Conservation (phyloP, 2,329 filamentous ascomycete genomes). For the Stagonosporopsis rhizophila region DNA sequence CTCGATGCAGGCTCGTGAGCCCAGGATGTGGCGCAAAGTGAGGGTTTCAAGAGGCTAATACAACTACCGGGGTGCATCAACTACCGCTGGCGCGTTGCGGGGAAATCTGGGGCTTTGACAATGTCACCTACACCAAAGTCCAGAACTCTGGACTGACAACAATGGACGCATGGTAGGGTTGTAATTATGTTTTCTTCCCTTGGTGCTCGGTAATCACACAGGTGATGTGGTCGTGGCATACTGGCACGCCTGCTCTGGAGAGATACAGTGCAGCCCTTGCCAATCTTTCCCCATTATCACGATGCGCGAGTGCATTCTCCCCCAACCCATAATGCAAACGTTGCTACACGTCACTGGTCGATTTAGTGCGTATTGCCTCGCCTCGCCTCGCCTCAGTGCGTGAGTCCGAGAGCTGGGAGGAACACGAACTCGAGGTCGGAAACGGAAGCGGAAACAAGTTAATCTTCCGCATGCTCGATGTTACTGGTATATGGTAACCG, state of each 20-base stretch:
- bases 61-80: slow-evolving; percentile 7
- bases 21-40: slow-evolving; percentile 2
- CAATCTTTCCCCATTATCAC: not conserved
- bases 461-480: not conserved
- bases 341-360: not conserved
- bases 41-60: slow-evolving; percentile 9
- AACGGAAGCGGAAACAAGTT: not conserved
- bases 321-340: not conserved
- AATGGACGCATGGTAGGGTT: not conserved
- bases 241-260: not conserved
- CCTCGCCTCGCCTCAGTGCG: not conserved
- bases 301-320: not conserved
- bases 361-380: not conserved
- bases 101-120: slow-evolving; percentile 9
- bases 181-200: slow-evolving; percentile 2
- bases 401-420: not conserved
- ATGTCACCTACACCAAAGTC: not conserved
- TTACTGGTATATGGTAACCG: too few relatives aligned
- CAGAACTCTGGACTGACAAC: slow-evolving; percentile 2
- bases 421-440: not conserved
- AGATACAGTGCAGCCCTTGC: not conserved
- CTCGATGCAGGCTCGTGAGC: slow-evolving; percentile 6
- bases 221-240: not conserved
- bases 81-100: slow-evolving; percentile 8
- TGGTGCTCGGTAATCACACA: slow-evolving; percentile 13